phyloP scores from a whole-genome alignment of 2,329 filamentous ascomycete species.

The Exophiala sp. region DNA sequence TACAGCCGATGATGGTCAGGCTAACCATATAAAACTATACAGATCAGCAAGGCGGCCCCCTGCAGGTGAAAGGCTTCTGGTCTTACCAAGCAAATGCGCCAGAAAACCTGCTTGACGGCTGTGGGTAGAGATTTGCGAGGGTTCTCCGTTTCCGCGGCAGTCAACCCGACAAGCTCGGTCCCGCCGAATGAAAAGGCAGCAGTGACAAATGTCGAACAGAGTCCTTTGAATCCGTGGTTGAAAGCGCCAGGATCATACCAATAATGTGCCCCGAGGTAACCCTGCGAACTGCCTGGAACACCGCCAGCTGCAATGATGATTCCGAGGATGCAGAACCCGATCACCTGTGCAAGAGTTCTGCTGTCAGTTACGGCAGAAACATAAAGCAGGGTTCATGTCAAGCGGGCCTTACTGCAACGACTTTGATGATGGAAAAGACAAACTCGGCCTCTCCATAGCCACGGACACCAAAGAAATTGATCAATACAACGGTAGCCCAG shows the following conservation, averaged over 20 bases:
- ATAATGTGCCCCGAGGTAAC: constrained; percentile 42
- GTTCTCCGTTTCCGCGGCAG: constrained; percentile 54
- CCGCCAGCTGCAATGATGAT: constrained; percentile 3
- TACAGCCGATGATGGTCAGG: constrained; percentile 69
- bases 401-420: constrained; percentile 50
- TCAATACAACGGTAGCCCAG: constrained; percentile 60
- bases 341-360: not conserved
- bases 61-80: too few relatives aligned
- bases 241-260: constrained; percentile 70
- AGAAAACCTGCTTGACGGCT: constrained; percentile 85
- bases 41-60: not conserved
- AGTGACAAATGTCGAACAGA: constrained; percentile 60
- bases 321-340: constrained; percentile 7
- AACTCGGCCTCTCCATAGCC: constrained; percentile 81
- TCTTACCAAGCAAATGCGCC: constrained; percentile 76
- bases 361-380: not conserved
- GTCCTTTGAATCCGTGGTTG: constrained; percentile 61
- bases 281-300: not conserved
- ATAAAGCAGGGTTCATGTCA: not conserved
- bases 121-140: constrained; percentile 68
- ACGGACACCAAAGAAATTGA: constrained; percentile 77
- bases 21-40: constrained; percentile 77
- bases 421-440: constrained; percentile 70
- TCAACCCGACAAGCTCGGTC: constrained; percentile 57
- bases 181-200: constrained; percentile 58